Conservation (phyloP, 2,329 filamentous ascomycete genomes). For the Escovopsis sp. region DNA sequence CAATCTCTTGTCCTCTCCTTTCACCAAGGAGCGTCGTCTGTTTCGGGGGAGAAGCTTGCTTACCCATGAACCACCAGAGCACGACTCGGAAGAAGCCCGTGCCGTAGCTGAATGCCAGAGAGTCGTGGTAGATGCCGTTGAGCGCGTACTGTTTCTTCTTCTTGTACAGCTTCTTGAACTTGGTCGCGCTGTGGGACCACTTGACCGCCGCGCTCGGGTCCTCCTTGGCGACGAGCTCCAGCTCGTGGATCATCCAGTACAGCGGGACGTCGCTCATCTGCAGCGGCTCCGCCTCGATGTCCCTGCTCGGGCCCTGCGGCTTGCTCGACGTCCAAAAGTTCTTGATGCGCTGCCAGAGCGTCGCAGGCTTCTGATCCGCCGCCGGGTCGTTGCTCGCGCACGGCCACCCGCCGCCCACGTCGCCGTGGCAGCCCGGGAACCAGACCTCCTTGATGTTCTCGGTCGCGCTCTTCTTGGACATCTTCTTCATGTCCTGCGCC, state of each 20-base stretch:
- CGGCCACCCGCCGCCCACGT: conserved; percentile 39
- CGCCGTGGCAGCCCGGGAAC: conserved; percentile 39
- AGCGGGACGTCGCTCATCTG: conserved; percentile 36
- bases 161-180: conserved; percentile 19
- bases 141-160: conserved; percentile 17
- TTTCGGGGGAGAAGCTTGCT: conserved; percentile 6
- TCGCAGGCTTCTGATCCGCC: conserved; percentile 14
- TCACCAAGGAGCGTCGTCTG: not conserved
- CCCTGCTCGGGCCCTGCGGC: conserved; percentile 15
- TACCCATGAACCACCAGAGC: conserved; percentile 29
- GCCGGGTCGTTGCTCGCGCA: conserved; percentile 14
- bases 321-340: conserved; percentile 22
- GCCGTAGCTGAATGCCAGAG: conserved; percentile 22
- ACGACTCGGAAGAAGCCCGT: conserved; percentile 24
- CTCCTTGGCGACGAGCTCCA: conserved; percentile 22
- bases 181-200: conserved; percentile 18
- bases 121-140: conserved; percentile 23
- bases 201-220: conserved; percentile 19
- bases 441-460: conserved; percentile 36
- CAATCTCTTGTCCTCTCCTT: not conserved
- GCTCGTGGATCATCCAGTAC: conserved; percentile 37
- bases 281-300: conserved; percentile 19
- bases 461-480: conserved; percentile 7
- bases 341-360: conserved; percentile 20
- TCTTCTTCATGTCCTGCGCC: conserved; percentile 22